A percentile compares a stretch with the other conserved stretches of the same genome.
phyloP scores from a whole-genome alignment of 208 protist species.

The Leishmania tropica region DNA sequence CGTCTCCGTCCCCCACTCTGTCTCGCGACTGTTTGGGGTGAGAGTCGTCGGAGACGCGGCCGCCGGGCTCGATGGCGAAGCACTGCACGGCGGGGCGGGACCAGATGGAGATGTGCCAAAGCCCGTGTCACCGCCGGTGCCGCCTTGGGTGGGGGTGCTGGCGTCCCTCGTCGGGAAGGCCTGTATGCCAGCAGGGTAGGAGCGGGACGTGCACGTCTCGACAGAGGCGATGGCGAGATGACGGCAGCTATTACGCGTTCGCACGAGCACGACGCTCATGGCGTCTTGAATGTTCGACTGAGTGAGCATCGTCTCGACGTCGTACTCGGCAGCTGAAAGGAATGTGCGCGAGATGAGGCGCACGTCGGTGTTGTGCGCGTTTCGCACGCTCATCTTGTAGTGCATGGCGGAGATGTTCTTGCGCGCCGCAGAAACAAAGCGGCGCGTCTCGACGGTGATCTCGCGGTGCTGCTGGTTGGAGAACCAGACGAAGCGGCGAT shows the following conservation, averaged over 20 bases:
- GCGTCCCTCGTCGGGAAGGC: slow-evolving; percentile 13
- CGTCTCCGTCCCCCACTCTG: slow-evolving; percentile 68
- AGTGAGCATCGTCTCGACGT: slow-evolving; percentile 67
- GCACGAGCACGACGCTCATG: slow-evolving; percentile 68
- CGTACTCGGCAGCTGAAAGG: slow-evolving; percentile 45
- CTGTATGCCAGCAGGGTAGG: slow-evolving; percentile 9
- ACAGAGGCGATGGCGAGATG: slow-evolving; percentile 71
- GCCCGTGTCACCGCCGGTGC: slow-evolving; percentile 3
- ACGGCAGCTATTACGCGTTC: slow-evolving; percentile 86
- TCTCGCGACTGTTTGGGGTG: slow-evolving; percentile 59
- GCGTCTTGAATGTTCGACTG: slow-evolving; percentile 69
- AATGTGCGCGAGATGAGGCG: slow-evolving; percentile 78
- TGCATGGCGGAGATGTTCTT: slow-evolving; percentile 71
- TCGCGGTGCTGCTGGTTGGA: slow-evolving; percentile 63
- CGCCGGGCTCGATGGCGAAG: slow-evolving; percentile 12
- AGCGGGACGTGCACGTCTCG: slow-evolving; percentile 61
- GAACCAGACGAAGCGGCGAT: slow-evolving; percentile 76
- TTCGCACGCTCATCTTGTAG: slow-evolving; percentile 75
- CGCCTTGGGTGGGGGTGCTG: slow-evolving; percentile 10
- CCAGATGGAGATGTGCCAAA: slow-evolving; percentile 17
- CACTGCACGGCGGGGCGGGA: slow-evolving; percentile 8
- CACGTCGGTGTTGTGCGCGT: slow-evolving; percentile 86
- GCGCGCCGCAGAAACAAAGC: slow-evolving; percentile 69
- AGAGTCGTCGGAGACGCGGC: slow-evolving; percentile 35
- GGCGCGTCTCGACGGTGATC: slow-evolving; percentile 78